phyloP scores from a whole-genome alignment of 75 land plant species.

The Chamaecyparis obtusa region DNA sequence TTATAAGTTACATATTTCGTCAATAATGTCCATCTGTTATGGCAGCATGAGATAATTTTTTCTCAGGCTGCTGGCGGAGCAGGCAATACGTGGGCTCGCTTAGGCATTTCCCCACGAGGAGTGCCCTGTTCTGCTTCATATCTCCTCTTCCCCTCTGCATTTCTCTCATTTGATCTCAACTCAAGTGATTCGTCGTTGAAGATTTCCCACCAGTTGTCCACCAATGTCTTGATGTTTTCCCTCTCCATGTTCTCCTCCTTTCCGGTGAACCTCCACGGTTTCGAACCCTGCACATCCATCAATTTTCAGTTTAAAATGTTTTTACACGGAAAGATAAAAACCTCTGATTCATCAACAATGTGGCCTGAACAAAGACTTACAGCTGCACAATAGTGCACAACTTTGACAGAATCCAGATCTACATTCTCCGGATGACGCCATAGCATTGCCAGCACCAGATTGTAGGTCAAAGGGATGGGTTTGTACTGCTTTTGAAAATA shows the following conservation, averaged over 20 bases:
- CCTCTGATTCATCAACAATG: too few species aligned
- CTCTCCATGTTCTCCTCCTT: constrained; percentile 58
- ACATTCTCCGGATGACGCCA: constrained; percentile 31
- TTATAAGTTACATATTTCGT: not conserved
- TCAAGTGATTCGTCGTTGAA: constrained; percentile 45
- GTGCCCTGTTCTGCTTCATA: not conserved
- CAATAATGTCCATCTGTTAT: too few species aligned
- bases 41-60: not conserved
- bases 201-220: constrained; percentile 53
- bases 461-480: constrained; percentile 32
- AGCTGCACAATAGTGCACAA: constrained; percentile 57
- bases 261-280: constrained; percentile 63
- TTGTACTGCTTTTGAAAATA: constrained; percentile 30
- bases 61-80: constrained; percentile 20
- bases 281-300: constrained; percentile 37
- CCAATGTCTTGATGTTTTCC: constrained; percentile 45
- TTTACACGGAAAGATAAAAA: too few species aligned
- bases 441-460: constrained; percentile 46
- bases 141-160: not conserved
- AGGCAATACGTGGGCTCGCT: not conserved
- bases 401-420: constrained; percentile 35
- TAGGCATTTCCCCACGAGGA: not conserved
- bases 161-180: constrained; percentile 17
- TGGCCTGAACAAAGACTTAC: not conserved
- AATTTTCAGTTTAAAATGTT: not conserved